Evolutionary conservation across 352 stramenopile genomes (phyloP), one percentile per base, ranked within the genome.

Genomic region (Bremia lactucae): DNA sequence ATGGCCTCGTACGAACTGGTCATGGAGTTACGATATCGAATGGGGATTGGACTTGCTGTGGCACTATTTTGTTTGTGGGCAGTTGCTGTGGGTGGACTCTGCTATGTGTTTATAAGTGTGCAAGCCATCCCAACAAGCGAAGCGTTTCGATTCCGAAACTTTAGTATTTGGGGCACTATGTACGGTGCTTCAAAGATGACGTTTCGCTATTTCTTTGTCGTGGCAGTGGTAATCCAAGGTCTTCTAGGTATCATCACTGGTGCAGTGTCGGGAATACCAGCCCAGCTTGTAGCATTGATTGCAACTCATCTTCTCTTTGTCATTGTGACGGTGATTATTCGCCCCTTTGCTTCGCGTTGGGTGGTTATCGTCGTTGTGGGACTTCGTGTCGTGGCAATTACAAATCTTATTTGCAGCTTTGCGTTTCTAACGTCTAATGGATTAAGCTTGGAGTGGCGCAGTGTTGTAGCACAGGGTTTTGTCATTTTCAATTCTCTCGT

Each of bases 201-300:
- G 11, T 65, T 70, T 29, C 73, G 77, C 0, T 80, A 77, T 38
- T 87, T 84, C 36, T 84, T 85, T 39, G 55, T 78, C 3, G 59
- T 70, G 14, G 50, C 65, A 5, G 55, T 64, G 28, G 33, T 68
- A 7, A 73, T 78, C 37, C 65, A 87, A 31, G 56, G 62, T 9
- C 36, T 77, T 16, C 62, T 64, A 10, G 77, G 73, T 28, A 43
- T 74, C 8, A 10, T 83, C 15, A 68, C 76, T 16, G 77, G 73
- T 9, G 50, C 55, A 11, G 55, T 84, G 13, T 57, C 62, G 19
- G 53, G 65, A 26, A 50, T 62, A 1, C 60, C 71, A 9, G 58
- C 57, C 8, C 74, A 87, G 40, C 52, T 86, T 5, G 62, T 84
- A 8, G 43, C 59, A 25, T 38, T 82, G 19, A 48, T 87, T 24